Evolutionary conservation across 2,329 filamentous ascomycete genomes (phyloP).

Genomic region (Blastomyces emzantsi): DNA sequence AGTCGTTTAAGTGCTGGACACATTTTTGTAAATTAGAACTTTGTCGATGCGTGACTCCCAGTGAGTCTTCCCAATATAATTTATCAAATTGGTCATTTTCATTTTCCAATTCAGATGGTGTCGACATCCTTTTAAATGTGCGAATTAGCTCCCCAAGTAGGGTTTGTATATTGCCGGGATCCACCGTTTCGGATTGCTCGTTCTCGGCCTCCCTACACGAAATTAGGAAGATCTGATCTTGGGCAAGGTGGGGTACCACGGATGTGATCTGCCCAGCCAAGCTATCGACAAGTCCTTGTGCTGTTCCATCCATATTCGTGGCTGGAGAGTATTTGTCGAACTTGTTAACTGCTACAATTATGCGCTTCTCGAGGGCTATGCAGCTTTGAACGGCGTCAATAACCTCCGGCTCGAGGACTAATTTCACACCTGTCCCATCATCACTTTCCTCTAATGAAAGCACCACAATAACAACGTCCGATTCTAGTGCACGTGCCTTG

Average conservation of each 20-base stretch:
- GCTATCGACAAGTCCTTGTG: slow-evolving; percentile 8
- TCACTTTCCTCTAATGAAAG: slow-evolving; percentile 56
- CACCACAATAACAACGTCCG: slow-evolving; percentile 76
- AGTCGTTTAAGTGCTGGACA: slow-evolving; percentile 60
- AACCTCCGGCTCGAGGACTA: slow-evolving; percentile 49
- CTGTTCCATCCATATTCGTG: slow-evolving; percentile 10
- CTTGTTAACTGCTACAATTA: slow-evolving; percentile 56
- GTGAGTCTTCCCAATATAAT: slow-evolving; percentile 66
- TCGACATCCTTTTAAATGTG: slow-evolving; percentile 50
- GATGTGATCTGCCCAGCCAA: slow-evolving; percentile 14
- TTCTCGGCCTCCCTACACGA: slow-evolving; percentile 59
- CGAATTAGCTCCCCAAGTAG: slow-evolving; percentile 60
- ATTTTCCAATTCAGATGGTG: slow-evolving; percentile 28
- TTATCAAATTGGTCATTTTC: slow-evolving; percentile 44
- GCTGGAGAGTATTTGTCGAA: slow-evolving; percentile 39
- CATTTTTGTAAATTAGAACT: slow-evolving; percentile 70
- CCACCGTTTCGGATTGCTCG: slow-evolving; percentile 20
- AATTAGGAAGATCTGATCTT: slow-evolving; percentile 50
- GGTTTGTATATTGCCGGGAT: slow-evolving; percentile 57
- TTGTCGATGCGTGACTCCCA: slow-evolving; percentile 87
- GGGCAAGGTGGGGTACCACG: slow-evolving; percentile 36
- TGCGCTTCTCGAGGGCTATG: slow-evolving; percentile 40
- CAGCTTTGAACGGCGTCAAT: slow-evolving; percentile 45
- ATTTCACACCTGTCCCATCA: slow-evolving; percentile 22
- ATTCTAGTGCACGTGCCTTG: slow-evolving; percentile 67